These are phyloP conservation scores for Rhodotorula mucilaginosa DNA, from an alignment of 1,284 basidiomycete species.

Conservation along the genomic window DNA sequence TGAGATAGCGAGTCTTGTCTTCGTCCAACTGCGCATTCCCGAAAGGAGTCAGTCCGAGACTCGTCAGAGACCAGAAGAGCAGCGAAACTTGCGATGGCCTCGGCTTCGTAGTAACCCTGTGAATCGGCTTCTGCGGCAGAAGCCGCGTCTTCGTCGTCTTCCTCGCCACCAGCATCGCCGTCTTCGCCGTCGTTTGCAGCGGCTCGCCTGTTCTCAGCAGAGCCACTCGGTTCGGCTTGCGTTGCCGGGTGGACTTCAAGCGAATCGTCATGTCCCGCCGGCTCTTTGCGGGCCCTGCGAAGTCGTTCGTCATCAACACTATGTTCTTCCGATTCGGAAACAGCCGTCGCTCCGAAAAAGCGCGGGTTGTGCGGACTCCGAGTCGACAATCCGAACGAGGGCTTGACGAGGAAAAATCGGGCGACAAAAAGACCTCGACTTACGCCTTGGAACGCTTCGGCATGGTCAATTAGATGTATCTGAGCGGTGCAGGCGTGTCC, in stretches of 20 bases:
- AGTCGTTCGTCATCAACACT: no score
- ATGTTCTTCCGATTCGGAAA: not conserved
- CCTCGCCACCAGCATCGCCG: not conserved
- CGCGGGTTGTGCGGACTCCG: no score
- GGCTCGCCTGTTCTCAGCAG: not conserved
- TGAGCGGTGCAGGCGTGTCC: no score
- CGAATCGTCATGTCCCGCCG: constrained; percentile 19
- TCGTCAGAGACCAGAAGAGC: not conserved
- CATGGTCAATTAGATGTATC: not conserved
- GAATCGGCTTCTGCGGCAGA: constrained; percentile 15
- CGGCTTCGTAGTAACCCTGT: constrained; percentile 27
- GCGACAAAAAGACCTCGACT: not conserved
- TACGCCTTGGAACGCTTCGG: not conserved
- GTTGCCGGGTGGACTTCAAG: constrained; percentile 24
- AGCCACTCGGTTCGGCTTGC: constrained; percentile 1
- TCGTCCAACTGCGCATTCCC: constrained; percentile 21
- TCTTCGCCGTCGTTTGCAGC: no score
- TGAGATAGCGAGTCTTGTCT: constrained; percentile 8
- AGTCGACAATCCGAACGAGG: no score
- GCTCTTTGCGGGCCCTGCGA: not conserved
- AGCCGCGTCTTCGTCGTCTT: not conserved
- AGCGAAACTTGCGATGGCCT: constrained; percentile 18
- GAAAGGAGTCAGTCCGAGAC: not conserved
- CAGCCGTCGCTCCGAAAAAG: not conserved
- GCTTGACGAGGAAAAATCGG: not conserved